A percentile compares a stretch with the other conserved stretches of the same genome.
These are phyloP conservation scores for Boechera divaricarpa DNA, from an alignment of 345 rosid genomes.

Conservation along the genomic window DNA sequence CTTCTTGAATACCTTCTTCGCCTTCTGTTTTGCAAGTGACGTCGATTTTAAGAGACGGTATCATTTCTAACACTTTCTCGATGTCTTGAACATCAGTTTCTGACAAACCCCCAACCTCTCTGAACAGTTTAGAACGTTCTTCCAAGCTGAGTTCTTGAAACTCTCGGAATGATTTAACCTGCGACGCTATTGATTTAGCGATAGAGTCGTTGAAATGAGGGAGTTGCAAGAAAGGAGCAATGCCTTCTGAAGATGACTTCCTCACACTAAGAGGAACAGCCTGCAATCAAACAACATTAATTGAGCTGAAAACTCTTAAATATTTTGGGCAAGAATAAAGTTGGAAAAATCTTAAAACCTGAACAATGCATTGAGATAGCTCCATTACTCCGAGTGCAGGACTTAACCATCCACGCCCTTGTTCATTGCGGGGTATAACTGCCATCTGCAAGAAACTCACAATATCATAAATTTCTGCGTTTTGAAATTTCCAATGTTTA, in stretches of 20 bases:
- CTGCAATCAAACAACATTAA: slow-evolving; percentile 48
- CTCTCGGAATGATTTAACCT: slow-evolving; percentile 78
- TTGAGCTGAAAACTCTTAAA: background rate
- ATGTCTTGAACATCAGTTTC: slow-evolving; percentile 61
- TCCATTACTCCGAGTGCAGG: slow-evolving; percentile 94
- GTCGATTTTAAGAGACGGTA: slow-evolving; percentile 76
- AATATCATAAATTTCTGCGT: background rate
- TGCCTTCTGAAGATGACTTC: slow-evolving; percentile 80
- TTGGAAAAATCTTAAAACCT: slow-evolving; percentile 52
- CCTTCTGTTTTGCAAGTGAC: slow-evolving; percentile 91
- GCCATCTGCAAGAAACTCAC: slow-evolving; percentile 73
- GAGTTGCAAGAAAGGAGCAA: slow-evolving; percentile 88
- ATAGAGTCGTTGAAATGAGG: slow-evolving; percentile 78
- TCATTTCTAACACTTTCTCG: slow-evolving; percentile 82
- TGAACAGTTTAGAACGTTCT: slow-evolving; percentile 79
- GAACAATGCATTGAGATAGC: slow-evolving; percentile 90
- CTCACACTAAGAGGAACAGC: slow-evolving; percentile 93
- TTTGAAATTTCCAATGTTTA: background rate
- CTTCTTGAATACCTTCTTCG: slow-evolving; percentile 96
- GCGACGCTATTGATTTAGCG: slow-evolving; percentile 57
- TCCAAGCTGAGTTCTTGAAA: slow-evolving; percentile 62
- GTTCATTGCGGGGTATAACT: slow-evolving; percentile 74
- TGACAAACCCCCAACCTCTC: slow-evolving; percentile 72
- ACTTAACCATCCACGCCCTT: slow-evolving; percentile 94
- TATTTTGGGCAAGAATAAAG: background rate